A percentile compares a stretch with the other conserved stretches of the same genome.
These are phyloP conservation scores for Pichia paraexigua DNA, from an alignment of 805 yeast species.

Conservation along the genomic window DNA sequence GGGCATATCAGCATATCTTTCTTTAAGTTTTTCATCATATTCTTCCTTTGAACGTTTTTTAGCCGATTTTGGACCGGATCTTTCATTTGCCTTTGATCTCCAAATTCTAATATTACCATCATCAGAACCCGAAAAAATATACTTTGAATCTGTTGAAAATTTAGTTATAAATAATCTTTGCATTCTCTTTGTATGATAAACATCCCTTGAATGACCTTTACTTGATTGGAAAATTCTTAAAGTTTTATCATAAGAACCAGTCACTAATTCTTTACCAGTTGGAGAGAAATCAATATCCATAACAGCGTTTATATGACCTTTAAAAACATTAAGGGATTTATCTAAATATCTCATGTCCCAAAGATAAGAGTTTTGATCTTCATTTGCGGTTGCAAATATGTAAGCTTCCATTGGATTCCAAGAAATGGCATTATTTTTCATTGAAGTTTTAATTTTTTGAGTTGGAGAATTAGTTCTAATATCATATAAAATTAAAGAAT, in stretches of 20 bases:
- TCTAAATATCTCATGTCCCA: constrained; percentile 95
- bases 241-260: constrained; percentile 93
- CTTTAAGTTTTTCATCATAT: constrained; percentile 86
- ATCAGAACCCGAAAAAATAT: constrained; percentile 85
- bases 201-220: constrained; percentile 90
- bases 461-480: constrained; percentile 85
- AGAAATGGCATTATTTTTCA: constrained; percentile 77
- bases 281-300: constrained; percentile 94
- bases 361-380: constrained; percentile 88
- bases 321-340: constrained; percentile 73
- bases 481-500: constrained; percentile 85
- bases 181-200: constrained; percentile 97
- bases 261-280: constrained; percentile 91
- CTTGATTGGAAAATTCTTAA: constrained; percentile 60
- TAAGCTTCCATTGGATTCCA: constrained; percentile 99
- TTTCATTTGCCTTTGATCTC: constrained; percentile 82
- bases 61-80: constrained; percentile 73
- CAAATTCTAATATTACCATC: constrained; percentile 93
- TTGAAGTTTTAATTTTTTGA: constrained; percentile 75
- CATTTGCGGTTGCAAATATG: constrained; percentile 84
- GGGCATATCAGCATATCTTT: constrained; percentile 92
- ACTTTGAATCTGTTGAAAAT: constrained; percentile 83
- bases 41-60: constrained; percentile 77
- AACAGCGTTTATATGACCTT: constrained; percentile 95
- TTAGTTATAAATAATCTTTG: constrained; percentile 83